A percentile compares a stretch with the other conserved stretches of the same genome.
Conservation (phyloP, 2,329 filamentous ascomycete species). For the Raffaelea albimanens region DNA sequence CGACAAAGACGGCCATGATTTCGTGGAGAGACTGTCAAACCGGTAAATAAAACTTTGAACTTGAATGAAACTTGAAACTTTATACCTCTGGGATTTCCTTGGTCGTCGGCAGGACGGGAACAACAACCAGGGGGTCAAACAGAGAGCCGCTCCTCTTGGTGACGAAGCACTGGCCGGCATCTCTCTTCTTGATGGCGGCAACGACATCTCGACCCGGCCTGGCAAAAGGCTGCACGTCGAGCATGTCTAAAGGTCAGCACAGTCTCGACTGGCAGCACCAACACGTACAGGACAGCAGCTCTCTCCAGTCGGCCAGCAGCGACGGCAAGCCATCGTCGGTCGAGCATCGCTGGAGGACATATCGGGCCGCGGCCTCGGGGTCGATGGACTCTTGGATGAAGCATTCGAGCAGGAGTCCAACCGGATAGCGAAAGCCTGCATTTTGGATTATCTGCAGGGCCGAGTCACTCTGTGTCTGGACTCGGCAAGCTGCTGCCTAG, state of each 20-base stretch:
- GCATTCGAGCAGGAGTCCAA: neutral
- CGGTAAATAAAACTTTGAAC: neutral
- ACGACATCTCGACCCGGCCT: neutral
- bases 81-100: neutral
- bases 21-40: neutral
- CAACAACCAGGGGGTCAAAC: neutral
- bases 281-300: neutral
- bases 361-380: neutral
- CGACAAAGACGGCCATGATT: neutral
- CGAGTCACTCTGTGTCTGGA: too few relatives aligned
- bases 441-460: neutral
- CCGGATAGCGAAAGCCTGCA: neutral
- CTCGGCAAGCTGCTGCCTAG: too few relatives aligned
- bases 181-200: neutral
- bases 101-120: neutral
- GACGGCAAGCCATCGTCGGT: neutral
- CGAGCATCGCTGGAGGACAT: neutral
- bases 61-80: too few relatives aligned
- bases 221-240: neutral
- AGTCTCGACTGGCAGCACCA: neutral
- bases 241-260: neutral
- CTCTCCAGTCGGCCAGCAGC: neutral
- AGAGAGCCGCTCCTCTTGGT: neutral
- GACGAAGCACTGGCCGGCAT: neutral
- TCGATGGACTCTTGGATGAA: neutral